Evolutionary conservation across 768 basidiomycete species (phyloP).

Genomic region (Leucogyrophana mollusca): DNA sequence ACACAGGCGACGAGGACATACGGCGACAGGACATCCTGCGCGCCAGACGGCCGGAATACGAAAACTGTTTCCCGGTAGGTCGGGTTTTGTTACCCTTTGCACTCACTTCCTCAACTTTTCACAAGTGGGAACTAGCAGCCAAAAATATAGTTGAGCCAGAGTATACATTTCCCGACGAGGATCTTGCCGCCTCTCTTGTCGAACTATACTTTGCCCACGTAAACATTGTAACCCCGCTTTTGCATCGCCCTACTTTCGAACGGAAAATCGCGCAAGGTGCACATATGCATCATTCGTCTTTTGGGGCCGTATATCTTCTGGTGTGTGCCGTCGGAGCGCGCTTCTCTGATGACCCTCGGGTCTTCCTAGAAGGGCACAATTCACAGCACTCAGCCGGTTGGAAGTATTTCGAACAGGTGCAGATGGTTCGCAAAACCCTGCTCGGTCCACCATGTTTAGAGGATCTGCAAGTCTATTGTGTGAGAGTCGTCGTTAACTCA

Average conservation of each 20-base stretch:
- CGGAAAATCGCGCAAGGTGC: constrained; percentile 44
- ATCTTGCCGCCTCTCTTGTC: constrained; percentile 51
- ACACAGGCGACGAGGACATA: constrained; percentile 37
- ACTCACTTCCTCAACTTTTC: not conserved
- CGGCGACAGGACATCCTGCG: constrained; percentile 5
- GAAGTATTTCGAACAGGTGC: constrained; percentile 50
- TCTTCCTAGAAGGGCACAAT: constrained; percentile 39
- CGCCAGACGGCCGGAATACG: constrained; percentile 18
- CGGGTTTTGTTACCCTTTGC: constrained; percentile 5
- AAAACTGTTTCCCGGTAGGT: constrained; percentile 25
- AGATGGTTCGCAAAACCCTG: constrained; percentile 56
- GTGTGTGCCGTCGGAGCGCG: constrained; percentile 72
- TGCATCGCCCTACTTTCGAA: constrained; percentile 73
- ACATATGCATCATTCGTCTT: constrained; percentile 49
- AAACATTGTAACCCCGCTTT: constrained; percentile 62
- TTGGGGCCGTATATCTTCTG: constrained; percentile 61
- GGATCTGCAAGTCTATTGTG: constrained; percentile 70
- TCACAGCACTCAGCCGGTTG: constrained; percentile 49
- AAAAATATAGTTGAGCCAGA: constrained; percentile 17
- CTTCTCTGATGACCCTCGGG: constrained; percentile 53
- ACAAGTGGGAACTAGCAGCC: constrained; percentile 27
- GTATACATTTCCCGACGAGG: constrained; percentile 48
- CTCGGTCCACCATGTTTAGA: constrained; percentile 58
- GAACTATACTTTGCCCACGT: constrained; percentile 61
- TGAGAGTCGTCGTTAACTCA: constrained; percentile 29